These are phyloP conservation scores for Cymbidium sinense DNA, from an alignment of 106 monocot genomes.

Conservation along the genomic window DNA sequence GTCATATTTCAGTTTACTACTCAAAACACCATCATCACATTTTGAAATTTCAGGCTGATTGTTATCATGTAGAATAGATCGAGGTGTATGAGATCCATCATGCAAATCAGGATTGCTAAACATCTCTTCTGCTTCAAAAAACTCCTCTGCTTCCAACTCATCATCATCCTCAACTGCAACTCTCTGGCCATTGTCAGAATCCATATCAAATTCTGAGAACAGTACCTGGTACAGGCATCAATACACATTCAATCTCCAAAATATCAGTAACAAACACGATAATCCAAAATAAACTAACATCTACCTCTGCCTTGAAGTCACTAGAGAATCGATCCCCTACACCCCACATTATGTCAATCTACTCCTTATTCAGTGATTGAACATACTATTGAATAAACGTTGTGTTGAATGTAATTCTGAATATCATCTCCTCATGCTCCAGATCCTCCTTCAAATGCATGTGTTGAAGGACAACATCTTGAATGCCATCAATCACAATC, in stretches of 20 bases:
- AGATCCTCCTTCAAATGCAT: slow-evolving; percentile 54
- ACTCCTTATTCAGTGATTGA: slow-evolving; percentile 55
- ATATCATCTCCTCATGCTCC: slow-evolving; percentile 59
- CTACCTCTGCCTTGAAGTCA: slow-evolving; percentile 91
- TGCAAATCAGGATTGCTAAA: slow-evolving; percentile 69
- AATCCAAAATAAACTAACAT: slow-evolving; percentile 17
- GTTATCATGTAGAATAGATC: slow-evolving; percentile 8
- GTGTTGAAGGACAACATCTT: slow-evolving; percentile 95
- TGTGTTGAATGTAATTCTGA: slow-evolving; percentile 95
- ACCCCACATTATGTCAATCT: slow-evolving; percentile 69
- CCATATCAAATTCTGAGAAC: slow-evolving; percentile 76
- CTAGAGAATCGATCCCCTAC: slow-evolving; percentile 48
- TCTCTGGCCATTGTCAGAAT: slow-evolving; percentile 21
- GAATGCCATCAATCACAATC: slow-evolving; percentile 62
- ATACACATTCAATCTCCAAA: slow-evolving; percentile 27
- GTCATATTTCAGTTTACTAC: slow-evolving; percentile 14
- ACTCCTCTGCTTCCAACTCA: slow-evolving; percentile 68
- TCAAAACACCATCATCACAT: slow-evolving; percentile 18
- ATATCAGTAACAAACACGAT: slow-evolving; percentile 18
- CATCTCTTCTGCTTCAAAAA: slow-evolving; percentile 97
- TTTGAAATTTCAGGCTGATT: slow-evolving; percentile 25
- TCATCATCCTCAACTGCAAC: slow-evolving; percentile 31
- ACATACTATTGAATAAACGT: slow-evolving; percentile 58
- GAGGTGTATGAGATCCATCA: slow-evolving; percentile 29
- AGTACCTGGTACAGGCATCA: slow-evolving; percentile 91